Percentiles rank a stretch among this genome's conserved stretches.
Evolutionary conservation across 768 basidiomycete genomes (phyloP).

Genomic region (Xerocomellus amylosporus): DNA sequence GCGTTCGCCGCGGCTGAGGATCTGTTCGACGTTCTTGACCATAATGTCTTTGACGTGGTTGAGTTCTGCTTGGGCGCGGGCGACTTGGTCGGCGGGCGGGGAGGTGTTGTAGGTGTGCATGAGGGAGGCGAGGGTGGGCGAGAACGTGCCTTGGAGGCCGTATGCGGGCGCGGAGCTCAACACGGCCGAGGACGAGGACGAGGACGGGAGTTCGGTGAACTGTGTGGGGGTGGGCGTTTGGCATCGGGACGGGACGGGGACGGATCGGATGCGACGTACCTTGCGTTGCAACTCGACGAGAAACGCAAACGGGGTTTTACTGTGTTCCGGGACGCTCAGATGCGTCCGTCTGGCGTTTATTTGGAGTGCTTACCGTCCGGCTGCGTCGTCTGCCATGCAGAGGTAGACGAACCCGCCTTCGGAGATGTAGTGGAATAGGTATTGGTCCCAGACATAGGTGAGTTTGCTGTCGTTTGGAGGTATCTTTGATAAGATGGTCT

Average conservation of each 20-base stretch:
- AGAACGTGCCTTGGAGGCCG: constrained; percentile 69
- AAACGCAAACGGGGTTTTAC: constrained; percentile 93
- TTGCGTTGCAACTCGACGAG: constrained; percentile 81
- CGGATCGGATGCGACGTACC: constrained; percentile 35
- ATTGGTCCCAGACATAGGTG: constrained; percentile 90
- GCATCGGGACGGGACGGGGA: no score
- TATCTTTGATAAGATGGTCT: constrained; percentile 92
- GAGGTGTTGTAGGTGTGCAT: constrained; percentile 88
- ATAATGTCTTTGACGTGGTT: constrained; percentile 94
- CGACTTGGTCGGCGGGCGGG: constrained; percentile 84
- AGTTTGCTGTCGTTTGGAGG: constrained; percentile 85
- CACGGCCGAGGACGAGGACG: constrained; percentile 56
- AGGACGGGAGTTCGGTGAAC: constrained; percentile 63
- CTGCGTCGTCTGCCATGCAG: constrained; percentile 92
- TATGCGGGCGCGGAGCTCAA: constrained; percentile 51
- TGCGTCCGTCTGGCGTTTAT: no score
- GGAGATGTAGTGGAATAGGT: constrained; percentile 91
- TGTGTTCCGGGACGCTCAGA: constrained; percentile 27
- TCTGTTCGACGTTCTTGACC: constrained; percentile 98
- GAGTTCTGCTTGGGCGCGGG: constrained; percentile 85
- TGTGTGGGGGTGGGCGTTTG: constrained; percentile 19
- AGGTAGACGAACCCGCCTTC: constrained; percentile 85
- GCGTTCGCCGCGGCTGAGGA: constrained; percentile 89
- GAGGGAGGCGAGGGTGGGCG: constrained; percentile 64
- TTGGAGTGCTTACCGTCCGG: constrained; percentile 58